Percentiles rank a stretch among this genome's conserved stretches.
phyloP scores from a whole-genome alignment of 2,329 filamentous ascomycete genomes.

The Pseudodiploospora longispora region DNA sequence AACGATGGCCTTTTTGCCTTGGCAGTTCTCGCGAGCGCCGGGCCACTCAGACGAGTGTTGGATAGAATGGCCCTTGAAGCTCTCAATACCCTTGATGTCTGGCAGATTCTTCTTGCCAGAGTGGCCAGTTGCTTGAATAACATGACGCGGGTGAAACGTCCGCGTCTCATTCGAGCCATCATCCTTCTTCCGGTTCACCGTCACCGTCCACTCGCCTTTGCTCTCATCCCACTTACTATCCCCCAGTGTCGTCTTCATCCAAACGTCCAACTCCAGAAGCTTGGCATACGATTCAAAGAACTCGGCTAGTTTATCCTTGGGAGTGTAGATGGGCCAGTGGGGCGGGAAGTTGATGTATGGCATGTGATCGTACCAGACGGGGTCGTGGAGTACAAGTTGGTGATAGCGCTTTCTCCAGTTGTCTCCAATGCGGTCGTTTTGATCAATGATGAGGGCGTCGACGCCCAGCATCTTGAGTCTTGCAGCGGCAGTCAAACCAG shows the following conservation, averaged over 20 bases:
- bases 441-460: constrained; percentile 49
- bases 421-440: constrained; percentile 50
- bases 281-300: constrained; percentile 60
- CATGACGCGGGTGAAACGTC: constrained; percentile 51
- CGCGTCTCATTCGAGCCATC: constrained; percentile 41
- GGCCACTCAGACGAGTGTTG: constrained; percentile 55
- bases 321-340: constrained; percentile 62
- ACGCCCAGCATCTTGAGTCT: constrained; percentile 52
- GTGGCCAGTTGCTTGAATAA: constrained; percentile 61
- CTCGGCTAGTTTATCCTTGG: constrained; percentile 63
- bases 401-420: constrained; percentile 58
- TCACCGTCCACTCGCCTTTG: constrained; percentile 46
- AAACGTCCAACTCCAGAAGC: constrained; percentile 60
- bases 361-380: constrained; percentile 53
- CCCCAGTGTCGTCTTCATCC: constrained; percentile 45
- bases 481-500: constrained; percentile 48
- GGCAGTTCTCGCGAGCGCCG: constrained; percentile 37
- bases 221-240: constrained; percentile 42
- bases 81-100: constrained; percentile 44
- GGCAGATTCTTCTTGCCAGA: constrained; percentile 59
- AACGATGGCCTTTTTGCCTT: constrained; percentile 54
- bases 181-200: constrained; percentile 40
- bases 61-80: constrained; percentile 51
- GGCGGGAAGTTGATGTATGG: constrained; percentile 57
- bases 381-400: constrained; percentile 60